phyloP scores from a whole-genome alignment of 495 filamentous ascomycete genomes.

The Hypoxylon lenormandii region DNA sequence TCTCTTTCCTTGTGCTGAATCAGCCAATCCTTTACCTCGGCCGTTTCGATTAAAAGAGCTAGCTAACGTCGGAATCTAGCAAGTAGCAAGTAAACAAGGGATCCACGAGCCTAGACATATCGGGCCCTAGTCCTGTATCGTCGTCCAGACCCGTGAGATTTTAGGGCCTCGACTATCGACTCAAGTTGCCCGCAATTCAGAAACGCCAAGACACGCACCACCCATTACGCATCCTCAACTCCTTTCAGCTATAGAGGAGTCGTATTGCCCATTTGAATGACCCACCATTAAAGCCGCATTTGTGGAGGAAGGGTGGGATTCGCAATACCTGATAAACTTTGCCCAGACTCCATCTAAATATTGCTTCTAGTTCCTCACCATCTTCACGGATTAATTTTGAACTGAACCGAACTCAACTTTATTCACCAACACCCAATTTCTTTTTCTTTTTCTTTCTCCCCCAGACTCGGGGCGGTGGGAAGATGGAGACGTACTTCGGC shows the following conservation, averaged over 20 bases:
- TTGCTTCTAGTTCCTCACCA: conserved; percentile 5
- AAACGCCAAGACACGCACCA: conserved; percentile 45
- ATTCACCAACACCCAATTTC: conserved; percentile 8
- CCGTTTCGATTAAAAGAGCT: conserved; percentile 15
- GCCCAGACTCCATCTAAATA: conserved; percentile 8
- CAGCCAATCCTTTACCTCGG: conserved; percentile 1
- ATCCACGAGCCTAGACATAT: conserved; percentile 38
- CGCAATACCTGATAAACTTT: conserved; percentile 35
- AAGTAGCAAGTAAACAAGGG: too few relatives aligned
- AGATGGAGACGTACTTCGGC: conserved; percentile 96
- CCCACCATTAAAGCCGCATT: conserved; percentile 37
- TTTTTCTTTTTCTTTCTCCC: background rate
- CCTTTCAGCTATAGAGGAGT: conserved; percentile 12
- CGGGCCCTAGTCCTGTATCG: conserved; percentile 30
- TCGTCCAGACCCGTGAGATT: conserved; percentile 29
- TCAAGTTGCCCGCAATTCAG: conserved; percentile 46
- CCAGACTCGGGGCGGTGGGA: conserved; percentile 18
- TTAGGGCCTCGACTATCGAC: conserved; percentile 45
- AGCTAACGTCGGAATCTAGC: conserved; percentile 27
- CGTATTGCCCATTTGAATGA: conserved; percentile 46
- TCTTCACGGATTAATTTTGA: too few relatives aligned
- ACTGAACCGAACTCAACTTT: conserved; percentile 10
- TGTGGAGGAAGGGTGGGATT: conserved; percentile 45
- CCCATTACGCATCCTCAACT: conserved; percentile 32
- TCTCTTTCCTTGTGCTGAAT: background rate